Percentiles rank a stretch among this genome's conserved stretches.
phyloP scores from a whole-genome alignment of 495 filamentous ascomycete species.

The Physcia stellaris region DNA sequence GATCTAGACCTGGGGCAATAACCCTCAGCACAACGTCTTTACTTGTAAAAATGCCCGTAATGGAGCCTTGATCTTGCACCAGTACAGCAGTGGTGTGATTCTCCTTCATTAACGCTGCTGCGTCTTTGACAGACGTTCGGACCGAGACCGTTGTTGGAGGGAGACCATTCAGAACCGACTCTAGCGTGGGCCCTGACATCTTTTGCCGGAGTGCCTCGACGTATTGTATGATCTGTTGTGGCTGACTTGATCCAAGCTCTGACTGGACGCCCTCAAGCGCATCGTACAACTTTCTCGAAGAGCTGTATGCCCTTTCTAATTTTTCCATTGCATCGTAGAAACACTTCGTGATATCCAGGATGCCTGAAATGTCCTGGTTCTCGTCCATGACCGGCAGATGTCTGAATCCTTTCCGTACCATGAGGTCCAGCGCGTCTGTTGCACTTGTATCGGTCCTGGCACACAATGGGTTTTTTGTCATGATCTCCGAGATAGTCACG shows the following conservation, averaged over 20 bases:
- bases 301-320: constrained; percentile 89
- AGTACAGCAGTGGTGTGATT: constrained; percentile 93
- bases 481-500: constrained; percentile 92
- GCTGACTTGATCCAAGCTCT: constrained; percentile 88
- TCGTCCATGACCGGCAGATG: constrained; percentile 99
- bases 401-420: constrained; percentile 96
- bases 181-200: constrained; percentile 95
- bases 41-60: constrained; percentile 98
- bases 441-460: constrained; percentile 95
- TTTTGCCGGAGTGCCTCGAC: constrained; percentile 88
- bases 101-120: constrained; percentile 90
- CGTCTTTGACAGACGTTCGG: constrained; percentile 89
- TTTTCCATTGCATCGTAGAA: constrained; percentile 99
- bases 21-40: constrained; percentile 98
- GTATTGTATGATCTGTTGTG: constrained; percentile 97
- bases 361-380: constrained; percentile 97
- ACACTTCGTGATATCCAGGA: constrained; percentile 97
- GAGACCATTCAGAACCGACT: constrained; percentile 82
- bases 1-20: constrained; percentile 92
- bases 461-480: constrained; percentile 98
- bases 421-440: constrained; percentile 91
- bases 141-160: constrained; percentile 92
- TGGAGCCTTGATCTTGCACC: constrained; percentile 91
- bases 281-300: constrained; percentile 91
- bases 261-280: constrained; percentile 98